Percentiles rank a stretch among this genome's conserved stretches.
Evolutionary conservation across 192 early-diverging fungal species (phyloP).

Genomic region (Coemansia sp.): DNA sequence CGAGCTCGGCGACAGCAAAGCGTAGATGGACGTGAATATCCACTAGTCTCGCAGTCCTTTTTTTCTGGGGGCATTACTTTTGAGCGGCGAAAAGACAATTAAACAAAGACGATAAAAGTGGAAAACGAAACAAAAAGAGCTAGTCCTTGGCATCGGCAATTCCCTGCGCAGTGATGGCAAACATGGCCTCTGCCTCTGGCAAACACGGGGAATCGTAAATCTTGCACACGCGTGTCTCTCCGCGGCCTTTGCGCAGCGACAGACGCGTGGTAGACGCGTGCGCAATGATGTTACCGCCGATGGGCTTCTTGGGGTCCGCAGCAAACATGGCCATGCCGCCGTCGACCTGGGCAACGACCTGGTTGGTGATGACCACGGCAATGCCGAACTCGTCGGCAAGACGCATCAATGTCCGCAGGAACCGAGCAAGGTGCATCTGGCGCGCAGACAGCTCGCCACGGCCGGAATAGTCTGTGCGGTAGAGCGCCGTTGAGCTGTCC

Average conservation of each 20-base stretch:
- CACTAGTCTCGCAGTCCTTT: too few species aligned
- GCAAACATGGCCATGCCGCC: conserved; percentile 85
- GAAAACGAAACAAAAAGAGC: conserved; percentile 2
- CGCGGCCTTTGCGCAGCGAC: conserved; percentile 87
- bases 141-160: conserved; percentile 84
- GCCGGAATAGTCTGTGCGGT: conserved; percentile 95
- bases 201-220: conserved; percentile 96
- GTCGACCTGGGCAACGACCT: conserved; percentile 94
- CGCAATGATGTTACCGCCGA: conserved; percentile 97
- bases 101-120: not conserved
- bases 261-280: conserved; percentile 95
- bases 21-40: not conserved
- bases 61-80: too few species aligned
- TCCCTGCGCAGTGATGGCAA: conserved; percentile 86
- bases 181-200: conserved; percentile 87
- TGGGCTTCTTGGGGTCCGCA: conserved; percentile 90
- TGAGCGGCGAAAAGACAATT: conserved; percentile 4
- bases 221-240: conserved; percentile 91
- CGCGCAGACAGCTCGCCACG: conserved; percentile 92
- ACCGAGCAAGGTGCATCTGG: conserved; percentile 91
- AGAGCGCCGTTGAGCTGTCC: conserved; percentile 89
- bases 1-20: not conserved
- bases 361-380: conserved; percentile 96
- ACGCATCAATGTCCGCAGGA: conserved; percentile 77
- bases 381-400: conserved; percentile 98